Evolutionary conservation across 2,329 filamentous ascomycete genomes (phyloP), one percentile per base, ranked within the genome.

Genomic region (Botrytis hyacinthi): DNA sequence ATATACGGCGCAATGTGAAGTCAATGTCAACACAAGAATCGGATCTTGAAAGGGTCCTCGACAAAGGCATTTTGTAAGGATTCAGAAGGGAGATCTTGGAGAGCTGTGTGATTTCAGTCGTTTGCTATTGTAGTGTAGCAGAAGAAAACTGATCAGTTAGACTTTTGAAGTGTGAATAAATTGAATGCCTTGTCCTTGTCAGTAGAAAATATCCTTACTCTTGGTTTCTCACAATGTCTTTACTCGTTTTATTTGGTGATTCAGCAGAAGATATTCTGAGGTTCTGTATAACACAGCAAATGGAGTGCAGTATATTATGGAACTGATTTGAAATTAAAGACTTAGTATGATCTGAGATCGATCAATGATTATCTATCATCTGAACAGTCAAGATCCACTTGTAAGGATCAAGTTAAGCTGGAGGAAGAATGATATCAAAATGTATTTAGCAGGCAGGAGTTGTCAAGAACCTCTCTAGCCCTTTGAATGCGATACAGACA

Each of bases 1-100:
- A 95, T 70, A 93, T 91, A 35, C 88, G 87, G 66, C 90, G 88
- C 46, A 95, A 84, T 9, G 92, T 93, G 80, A 93, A 94, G 76
- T 92, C 91, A 74, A 94, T 86, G 81, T 95, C 92, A 73, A 85
- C 84, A 78, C 84, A 86, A 61, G 87, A 88, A 73, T 84, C 83
- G 68, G 82, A 82, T 76, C 85, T 83, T 60, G 83, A 80, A 71
- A 87, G 78, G 60, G 79, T 82, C 76, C 85, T 83, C 60, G 83
- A 80, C 71, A 87, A 78, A 46, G 79, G 77, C 79, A 80, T 80
- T n/a, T 70, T 74, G 46, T 26, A 60, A 40, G 44, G 3, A 51
- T 48, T 69, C 32, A 29, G 51, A 40, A 5, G 32, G 46, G 29
- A 32, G 54, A 9, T 26, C 37, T 60, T 18, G 37, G 32, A 32